Percentiles rank a stretch among this genome's conserved stretches.
Evolutionary conservation across 225 moss, liverwort and hornwort genomes (phyloP).

Genomic region (Ulota crispa): DNA sequence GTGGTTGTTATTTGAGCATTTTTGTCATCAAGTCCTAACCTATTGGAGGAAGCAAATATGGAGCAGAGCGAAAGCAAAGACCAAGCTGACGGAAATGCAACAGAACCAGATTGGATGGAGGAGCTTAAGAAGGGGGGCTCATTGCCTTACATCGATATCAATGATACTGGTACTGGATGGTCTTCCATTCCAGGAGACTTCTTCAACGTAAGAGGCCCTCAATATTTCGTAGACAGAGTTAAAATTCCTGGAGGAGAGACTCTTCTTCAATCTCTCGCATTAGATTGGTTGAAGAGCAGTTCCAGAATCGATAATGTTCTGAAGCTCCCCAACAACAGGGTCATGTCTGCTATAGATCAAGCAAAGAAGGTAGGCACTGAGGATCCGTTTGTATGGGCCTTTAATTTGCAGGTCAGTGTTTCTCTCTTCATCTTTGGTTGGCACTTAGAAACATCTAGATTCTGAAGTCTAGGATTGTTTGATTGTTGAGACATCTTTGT

Average conservation of each 20-base stretch:
- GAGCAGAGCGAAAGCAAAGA: slow-evolving; percentile 38
- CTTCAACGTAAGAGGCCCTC: slow-evolving; percentile 70
- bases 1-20: not conserved
- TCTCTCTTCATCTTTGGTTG: slow-evolving; percentile 6
- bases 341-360: slow-evolving; percentile 50
- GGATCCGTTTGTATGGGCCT: slow-evolving; percentile 71
- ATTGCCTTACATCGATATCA: slow-evolving; percentile 41
- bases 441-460: not conserved
- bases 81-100: slow-evolving; percentile 19
- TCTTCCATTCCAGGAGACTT: slow-evolving; percentile 59
- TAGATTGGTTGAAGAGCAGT: slow-evolving; percentile 78
- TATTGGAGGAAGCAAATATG: slow-evolving; percentile 26
- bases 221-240: slow-evolving; percentile 55
- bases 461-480: slow-evolving; percentile 2
- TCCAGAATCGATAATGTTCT: slow-evolving; percentile 70
- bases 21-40: not conserved
- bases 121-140: slow-evolving; percentile 56
- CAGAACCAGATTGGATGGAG: slow-evolving; percentile 50
- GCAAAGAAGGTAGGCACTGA: slow-evolving; percentile 37
- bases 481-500: not conserved
- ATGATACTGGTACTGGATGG: slow-evolving; percentile 59
- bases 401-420: slow-evolving; percentile 65
- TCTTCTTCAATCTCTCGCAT: slow-evolving; percentile 66
- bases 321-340: slow-evolving; percentile 59
- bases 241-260: slow-evolving; percentile 65